Base-by-base conservation (phyloP, 805 yeast genomes). In the Saccharomyces mikatae region DNA sequence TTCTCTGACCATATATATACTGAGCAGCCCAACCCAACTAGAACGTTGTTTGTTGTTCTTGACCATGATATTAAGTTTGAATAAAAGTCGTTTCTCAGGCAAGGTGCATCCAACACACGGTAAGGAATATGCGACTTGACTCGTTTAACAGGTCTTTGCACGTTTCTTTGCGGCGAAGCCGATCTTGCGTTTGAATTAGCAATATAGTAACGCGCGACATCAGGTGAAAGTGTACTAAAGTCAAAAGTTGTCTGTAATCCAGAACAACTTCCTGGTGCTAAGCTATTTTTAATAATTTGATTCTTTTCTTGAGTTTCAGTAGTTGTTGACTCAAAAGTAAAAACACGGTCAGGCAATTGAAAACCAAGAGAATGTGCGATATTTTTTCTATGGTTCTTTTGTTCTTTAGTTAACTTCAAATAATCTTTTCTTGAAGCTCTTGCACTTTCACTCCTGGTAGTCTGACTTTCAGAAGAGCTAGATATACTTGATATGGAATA, bases 51-150 rank as follows among this genome's bases (percentile, higher is more conserved):
- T 0, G 80, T 69, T 14, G 60, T 60, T 6, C 64, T 65, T 0
- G 90, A 81, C 96, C 96, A 89, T 4, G 89, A 79, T 0, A 89
- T 78, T 53, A 87, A 72, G 63, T 87, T 87, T 1, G 88, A 78
- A 68, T 89, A 89, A 63, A 83, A 89, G 65, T 89, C 96, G 66
- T 87, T 84, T 56, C 85, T 72, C 52, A 89, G 67, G 2, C 82
- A 81, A 0, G 90, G 90, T 0, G 94, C 91, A 63, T 81, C 85
- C 21, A 84, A 67, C 0, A 82, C 81, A 56, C 79, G 74, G 58
- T 69, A 79, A 0, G 84, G 80, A 21, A 70, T 69, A 26, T 72
- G 75, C 2, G 76, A 64, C 52, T 68, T 70, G 6, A 72, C 57
- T 32, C 64, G 61, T 49, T 66, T 67, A 53, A 63, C 62, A 8